Conservation (phyloP, 2,329 filamentous ascomycete genomes). For the Xylariaceae sp. region DNA sequence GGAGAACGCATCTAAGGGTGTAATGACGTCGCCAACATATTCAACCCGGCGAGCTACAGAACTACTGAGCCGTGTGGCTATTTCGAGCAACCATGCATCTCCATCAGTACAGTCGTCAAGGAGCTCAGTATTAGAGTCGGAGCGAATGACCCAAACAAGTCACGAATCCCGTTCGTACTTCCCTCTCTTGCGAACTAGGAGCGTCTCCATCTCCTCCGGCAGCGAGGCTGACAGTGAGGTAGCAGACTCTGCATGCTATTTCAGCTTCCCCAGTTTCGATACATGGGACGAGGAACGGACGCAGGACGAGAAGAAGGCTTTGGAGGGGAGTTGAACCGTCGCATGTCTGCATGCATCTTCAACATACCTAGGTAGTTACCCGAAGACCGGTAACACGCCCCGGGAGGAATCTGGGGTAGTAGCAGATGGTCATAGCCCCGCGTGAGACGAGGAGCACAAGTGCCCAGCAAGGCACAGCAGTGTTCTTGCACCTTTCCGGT, state of each 20-base stretch:
- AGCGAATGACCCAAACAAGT: slow-evolving; percentile 22
- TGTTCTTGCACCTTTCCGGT: slow-evolving; percentile 3
- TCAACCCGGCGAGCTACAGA: slow-evolving; percentile 52
- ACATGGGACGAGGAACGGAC: slow-evolving; percentile 54
- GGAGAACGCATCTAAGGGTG: slow-evolving; percentile 51
- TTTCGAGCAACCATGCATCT: slow-evolving; percentile 43
- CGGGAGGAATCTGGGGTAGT: neutral
- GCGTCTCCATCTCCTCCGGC: neutral
- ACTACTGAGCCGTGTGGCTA: slow-evolving; percentile 52
- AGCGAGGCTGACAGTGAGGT: slow-evolving; percentile 13
- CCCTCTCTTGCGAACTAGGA: neutral
- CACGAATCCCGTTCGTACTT: slow-evolving; percentile 26
- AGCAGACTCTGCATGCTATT: slow-evolving; percentile 54
- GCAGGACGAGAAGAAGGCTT: slow-evolving; percentile 37
- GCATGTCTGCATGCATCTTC: neutral
- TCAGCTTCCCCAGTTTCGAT: slow-evolving; percentile 73
- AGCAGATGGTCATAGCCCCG: neutral
- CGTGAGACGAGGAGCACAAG: neutral
- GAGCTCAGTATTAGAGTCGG: slow-evolving; percentile 35
- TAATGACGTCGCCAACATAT: slow-evolving; percentile 43
- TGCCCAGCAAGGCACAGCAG: neutral
- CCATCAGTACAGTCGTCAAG: slow-evolving; percentile 37
- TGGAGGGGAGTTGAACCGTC: slow-evolving; percentile 19
- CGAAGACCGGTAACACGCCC: too few relatives aligned
- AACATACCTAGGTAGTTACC: neutral